Evolutionary conservation across 139 green algal species (phyloP).

Genomic region (Chlamydomonas sphaeroides): DNA sequence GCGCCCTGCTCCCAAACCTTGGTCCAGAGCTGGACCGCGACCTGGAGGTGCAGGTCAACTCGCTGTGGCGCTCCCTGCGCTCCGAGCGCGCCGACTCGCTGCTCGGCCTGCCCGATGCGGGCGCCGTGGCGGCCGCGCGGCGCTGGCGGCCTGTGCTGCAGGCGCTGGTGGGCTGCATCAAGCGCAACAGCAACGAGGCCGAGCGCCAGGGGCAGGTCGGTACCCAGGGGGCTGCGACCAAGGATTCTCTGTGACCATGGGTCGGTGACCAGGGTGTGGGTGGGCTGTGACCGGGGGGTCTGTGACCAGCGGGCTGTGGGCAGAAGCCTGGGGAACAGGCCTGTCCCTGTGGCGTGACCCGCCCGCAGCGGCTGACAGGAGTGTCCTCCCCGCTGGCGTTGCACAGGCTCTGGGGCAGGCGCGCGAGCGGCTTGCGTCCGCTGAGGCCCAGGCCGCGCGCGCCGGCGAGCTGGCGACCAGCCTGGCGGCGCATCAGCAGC

Average conservation of each 20-base stretch:
- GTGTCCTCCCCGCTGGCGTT: background rate
- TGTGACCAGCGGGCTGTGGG: too few species aligned
- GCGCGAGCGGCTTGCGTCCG: background rate
- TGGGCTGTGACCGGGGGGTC: too few species aligned
- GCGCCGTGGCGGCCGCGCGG: conserved; percentile 13
- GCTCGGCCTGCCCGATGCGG: conserved; percentile 23
- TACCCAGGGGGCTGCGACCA: too few species aligned
- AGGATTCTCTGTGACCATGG: too few species aligned
- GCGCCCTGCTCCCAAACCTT: too few species aligned
- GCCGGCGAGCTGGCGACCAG: conserved; percentile 26
- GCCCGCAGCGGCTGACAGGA: background rate
- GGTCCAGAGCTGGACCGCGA: conserved; percentile 44
- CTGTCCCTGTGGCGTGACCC: too few species aligned
- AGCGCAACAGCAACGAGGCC: conserved; percentile 23
- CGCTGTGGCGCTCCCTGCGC: conserved; percentile 38
- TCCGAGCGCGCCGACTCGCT: conserved; percentile 44
- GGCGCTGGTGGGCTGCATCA: conserved; percentile 32
- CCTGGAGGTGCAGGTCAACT: conserved; percentile 45
- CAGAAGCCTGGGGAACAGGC: too few species aligned
- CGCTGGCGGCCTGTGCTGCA: conserved; percentile 35
- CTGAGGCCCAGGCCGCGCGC: conserved; percentile 1
- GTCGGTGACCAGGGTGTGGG: too few species aligned
- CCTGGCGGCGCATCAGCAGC: conserved; percentile 38
- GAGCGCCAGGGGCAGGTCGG: conserved; percentile 39
- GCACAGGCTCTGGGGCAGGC: conserved; percentile 26